Percentiles rank a stretch among this genome's conserved stretches.
phyloP scores from a whole-genome alignment of 176 grass and related monocot species.

The Thalia dealbata region DNA sequence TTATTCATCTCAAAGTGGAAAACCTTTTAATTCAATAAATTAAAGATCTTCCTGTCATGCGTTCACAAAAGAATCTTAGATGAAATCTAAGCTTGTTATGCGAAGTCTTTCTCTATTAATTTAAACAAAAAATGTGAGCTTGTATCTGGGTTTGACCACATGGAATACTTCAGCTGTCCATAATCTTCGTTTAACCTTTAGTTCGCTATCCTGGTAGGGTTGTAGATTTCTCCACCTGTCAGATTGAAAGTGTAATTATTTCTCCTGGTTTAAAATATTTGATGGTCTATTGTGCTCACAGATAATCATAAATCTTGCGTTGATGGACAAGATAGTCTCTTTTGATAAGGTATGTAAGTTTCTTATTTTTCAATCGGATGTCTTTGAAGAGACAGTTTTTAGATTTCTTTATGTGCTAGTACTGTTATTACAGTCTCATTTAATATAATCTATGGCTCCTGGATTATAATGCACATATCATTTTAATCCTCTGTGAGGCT shows the following conservation, averaged over 20 bases:
- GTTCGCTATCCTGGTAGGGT: not conserved
- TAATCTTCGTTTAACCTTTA: not conserved
- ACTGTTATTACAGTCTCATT: not conserved
- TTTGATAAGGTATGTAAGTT: constrained; percentile 72
- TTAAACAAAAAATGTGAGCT: not conserved
- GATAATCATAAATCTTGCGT: constrained; percentile 67
- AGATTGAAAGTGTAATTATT: not conserved
- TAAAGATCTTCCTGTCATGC: too few species aligned
- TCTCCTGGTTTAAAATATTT: constrained; percentile 18
- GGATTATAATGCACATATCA: not conserved
- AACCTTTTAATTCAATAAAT: too few species aligned
- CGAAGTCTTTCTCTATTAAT: not conserved
- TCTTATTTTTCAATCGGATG: constrained; percentile 10
- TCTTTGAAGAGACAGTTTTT: not conserved
- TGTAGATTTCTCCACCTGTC: not conserved
- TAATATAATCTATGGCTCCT: not conserved
- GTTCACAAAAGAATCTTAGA: too few species aligned
- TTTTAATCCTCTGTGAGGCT: not conserved
- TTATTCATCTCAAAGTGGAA: too few species aligned
- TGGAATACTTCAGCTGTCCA: not conserved
- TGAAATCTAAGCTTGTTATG: not conserved
- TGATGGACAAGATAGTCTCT: constrained; percentile 75
- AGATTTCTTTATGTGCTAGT: not conserved
- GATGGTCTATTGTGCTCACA: constrained; percentile 21
- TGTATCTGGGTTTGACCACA: not conserved